Base-by-base conservation (phyloP, 306 rosid species). In the Astragalus membranaceus region DNA sequence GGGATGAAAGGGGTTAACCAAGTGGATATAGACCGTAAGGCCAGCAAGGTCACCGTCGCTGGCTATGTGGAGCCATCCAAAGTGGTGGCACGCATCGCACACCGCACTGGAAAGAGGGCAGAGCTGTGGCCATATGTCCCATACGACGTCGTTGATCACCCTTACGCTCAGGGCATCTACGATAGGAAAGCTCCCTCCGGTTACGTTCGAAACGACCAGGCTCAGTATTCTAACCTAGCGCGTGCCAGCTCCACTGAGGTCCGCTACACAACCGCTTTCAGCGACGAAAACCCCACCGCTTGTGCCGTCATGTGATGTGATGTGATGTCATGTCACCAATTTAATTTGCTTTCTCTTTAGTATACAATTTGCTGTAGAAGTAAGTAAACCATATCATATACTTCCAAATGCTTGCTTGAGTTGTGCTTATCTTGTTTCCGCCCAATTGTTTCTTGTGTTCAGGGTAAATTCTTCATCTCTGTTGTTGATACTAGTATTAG, bases 81-180 rank as follows among this genome's bases (percentile, higher is more conserved):
- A 83, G 96, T 91, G 15, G 85, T 91, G 16, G 49, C 86, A 0
- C 84, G 97, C 9, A 83, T 91, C 13, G 88, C 88, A 9, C 87
- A 87, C 82, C 91, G 96, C 15, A 91, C 97, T 16, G 96, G 97
- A 0, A 91, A 91, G 85, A 91, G 6, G 85, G 97, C 90, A n/a
- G 97, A 91, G 83, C 47, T 84, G 6, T 88, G 96, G 97, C 97
- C 96, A 0, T 91, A 91, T 29, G 89, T 91, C 0, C 96, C 97
- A 0, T 91, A 91, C 85, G 97, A 89, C 76, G 88, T 67, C 41
- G 96, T 91, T 4, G 89, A 44, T 0, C 97, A 91, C 59, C 97
- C 97, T 0, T 91, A 91, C 59, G 97, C 97, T 0, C 64, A 56
- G 0, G 97, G 97, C 0, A 83, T 89, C 3, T 91, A 91, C 75